Base-by-base conservation (phyloP, 371 early-diverging fungal species). In the Vavraia culicis region DNA sequence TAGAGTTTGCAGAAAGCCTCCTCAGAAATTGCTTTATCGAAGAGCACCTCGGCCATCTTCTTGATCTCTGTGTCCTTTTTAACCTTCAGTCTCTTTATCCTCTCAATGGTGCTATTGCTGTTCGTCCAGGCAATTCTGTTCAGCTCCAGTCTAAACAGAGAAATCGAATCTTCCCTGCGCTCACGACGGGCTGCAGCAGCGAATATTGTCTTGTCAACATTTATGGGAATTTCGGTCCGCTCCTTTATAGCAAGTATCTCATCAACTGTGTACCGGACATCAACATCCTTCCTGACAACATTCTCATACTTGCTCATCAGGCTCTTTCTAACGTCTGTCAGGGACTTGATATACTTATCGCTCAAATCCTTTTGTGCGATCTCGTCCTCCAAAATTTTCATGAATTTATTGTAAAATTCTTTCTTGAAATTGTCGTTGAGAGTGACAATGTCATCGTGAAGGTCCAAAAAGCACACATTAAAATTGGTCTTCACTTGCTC, bases 1-100 rank as follows among this genome's bases (percentile, higher is more conserved):
- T 62, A 62, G 14, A 40, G 20, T 20, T 41, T 48, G 22, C 49
- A 19, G 46, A 49, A 62, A 2, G 31, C 42, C 1, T 39, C 35
- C 21, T 62, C 63, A 9, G 38, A 32, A 35, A 59, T 46, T 7
- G 49, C 59, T 33, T 62, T 62, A 10, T 53, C 56, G 47, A 59
- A 56, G 5, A 62, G 13, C 32, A 62, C 38, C n/a, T 21, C 41
- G 34, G 55, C 54, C 16, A 62, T 41, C 27, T 49, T 52, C 27
- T 50, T 59, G 51, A 62, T 42, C 36, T 62, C 53, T 4, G 45
- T 46, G 14, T 52, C 41, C 11, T 20, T 59, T 15, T 54, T 46
- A 33, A 62, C 18, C 1, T 46, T 20, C 11, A 59, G 19, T 8
- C 13, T 41, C 9, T 15, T 8, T 15, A 13, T 15, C 9, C 13